Conservation (phyloP, 1,284 basidiomycete genomes). For the Irpex rosettiformis region DNA sequence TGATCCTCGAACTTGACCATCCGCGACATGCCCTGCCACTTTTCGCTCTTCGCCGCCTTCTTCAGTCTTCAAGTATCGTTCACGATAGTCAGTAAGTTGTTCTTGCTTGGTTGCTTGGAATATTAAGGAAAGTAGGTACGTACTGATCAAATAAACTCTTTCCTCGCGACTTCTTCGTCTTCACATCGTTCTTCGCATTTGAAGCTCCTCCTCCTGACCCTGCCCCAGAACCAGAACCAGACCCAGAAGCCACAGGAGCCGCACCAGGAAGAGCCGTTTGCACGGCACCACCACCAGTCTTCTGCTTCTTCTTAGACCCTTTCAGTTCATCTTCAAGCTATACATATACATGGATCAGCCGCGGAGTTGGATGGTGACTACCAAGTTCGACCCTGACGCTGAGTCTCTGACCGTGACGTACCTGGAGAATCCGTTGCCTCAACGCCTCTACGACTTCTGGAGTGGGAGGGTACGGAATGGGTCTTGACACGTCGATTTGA, state of each 20-base stretch:
- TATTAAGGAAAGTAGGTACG: no score
- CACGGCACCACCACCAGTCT: conserved; percentile 27
- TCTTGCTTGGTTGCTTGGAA: no score
- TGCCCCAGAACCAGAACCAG: conserved; percentile 13
- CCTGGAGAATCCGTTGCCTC: conserved; percentile 35
- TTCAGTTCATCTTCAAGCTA: conserved; percentile 39
- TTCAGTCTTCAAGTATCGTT: conserved; percentile 31
- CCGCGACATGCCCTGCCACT: conserved; percentile 34
- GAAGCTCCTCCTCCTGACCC: neutral
- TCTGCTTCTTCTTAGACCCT: conserved; percentile 24
- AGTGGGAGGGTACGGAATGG: conserved; percentile 16
- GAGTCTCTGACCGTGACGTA: no score
- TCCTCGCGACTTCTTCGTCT: conserved; percentile 35
- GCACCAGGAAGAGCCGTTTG: conserved; percentile 8
- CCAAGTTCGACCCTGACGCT: no score
- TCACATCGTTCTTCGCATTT: conserved; percentile 32
- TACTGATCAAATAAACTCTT: conserved; percentile 39
- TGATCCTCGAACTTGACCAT: conserved; percentile 11
- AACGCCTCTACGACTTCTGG: conserved; percentile 34
- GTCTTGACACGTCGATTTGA: conserved; percentile 9
- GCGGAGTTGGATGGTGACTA: no score
- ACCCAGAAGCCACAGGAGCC: conserved; percentile 10
- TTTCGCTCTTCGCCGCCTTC: conserved; percentile 41
- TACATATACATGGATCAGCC: neutral
- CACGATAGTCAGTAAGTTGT: neutral